Evolutionary conservation across 2,329 filamentous ascomycete species (phyloP), one percentile per base, ranked within the genome.

Genomic region (Aureobasidium pullulans): DNA sequence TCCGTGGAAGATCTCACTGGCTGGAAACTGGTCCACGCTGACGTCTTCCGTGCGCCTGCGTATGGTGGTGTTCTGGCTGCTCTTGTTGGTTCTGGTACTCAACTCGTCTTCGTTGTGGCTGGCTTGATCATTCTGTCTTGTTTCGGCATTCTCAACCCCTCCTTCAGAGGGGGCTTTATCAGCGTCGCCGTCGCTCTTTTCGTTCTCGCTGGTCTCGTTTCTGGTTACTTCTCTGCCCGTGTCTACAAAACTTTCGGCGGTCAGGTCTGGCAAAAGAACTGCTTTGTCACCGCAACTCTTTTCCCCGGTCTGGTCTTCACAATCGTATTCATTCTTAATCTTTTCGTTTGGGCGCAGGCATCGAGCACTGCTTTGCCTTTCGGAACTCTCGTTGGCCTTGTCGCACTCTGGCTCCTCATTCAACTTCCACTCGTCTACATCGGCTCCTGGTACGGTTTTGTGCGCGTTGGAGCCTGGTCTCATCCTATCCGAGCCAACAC

Each of bases 341-440:
- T 95, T 9, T 95, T 95, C 69, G 89, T 94, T 61, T 96, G 90
- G 90, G 86, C 89, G 0, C 89, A 95, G 73, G 89, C 90, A 0
- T 94, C 89, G 10, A 92, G 88, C 71, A 95, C 90, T 1, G 90
- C 90, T 1, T 86, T 96, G 36, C 90, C 90, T 0, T 92, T 96
- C 66, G 82, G 86, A 36, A 94, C 89, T 0, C 78, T 96, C 3
- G 69, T 94, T 34, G 87, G 79, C 7, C 82, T 96, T 2, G 73
- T 90, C 19, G 76, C 85, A 3, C 81, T 96, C 7, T 96, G 90
- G 90, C 82, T 96, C 13, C 84, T 91, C 63, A 87, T 96, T 60
- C 90, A 95, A 70, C 82, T 94, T 13, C 90, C 90, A 1, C 83
- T 96, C 10, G 90, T 95, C 4, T 92, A 94, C 66, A 75, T 84